phyloP scores from a whole-genome alignment of 1,139 yeast genomes.

The Geotrichum siamense region DNA sequence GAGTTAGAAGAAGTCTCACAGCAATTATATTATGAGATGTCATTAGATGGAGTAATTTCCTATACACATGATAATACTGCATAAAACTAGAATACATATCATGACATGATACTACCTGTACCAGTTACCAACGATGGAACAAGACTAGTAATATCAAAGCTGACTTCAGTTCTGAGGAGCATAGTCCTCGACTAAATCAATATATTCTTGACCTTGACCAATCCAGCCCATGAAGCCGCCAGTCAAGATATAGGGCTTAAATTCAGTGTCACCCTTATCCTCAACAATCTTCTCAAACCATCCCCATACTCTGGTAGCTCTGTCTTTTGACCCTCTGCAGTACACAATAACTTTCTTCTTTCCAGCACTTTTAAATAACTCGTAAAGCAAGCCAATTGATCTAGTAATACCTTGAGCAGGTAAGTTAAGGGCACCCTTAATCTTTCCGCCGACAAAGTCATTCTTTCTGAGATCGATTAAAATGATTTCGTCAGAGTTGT shows the following conservation, averaged over 20 bases:
- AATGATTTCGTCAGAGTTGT: slow-evolving; percentile 18
- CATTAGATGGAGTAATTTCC: too few species aligned
- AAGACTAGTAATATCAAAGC: background rate
- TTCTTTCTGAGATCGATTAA: slow-evolving; percentile 25
- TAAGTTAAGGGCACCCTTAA: slow-evolving; percentile 25
- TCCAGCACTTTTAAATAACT: slow-evolving; percentile 22
- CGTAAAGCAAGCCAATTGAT: slow-evolving; percentile 23
- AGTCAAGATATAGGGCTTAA: slow-evolving; percentile 21
- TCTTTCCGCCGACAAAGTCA: slow-evolving; percentile 26
- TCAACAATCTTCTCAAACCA: slow-evolving; percentile 24
- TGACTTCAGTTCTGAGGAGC: slow-evolving; percentile 9
- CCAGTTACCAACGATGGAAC: too few species aligned
- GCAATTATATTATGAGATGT: too few species aligned
- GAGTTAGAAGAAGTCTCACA: too few species aligned
- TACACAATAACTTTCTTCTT: slow-evolving; percentile 23
- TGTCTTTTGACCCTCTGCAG: slow-evolving; percentile 24
- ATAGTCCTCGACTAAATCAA: slow-evolving; percentile 23
- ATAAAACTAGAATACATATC: too few species aligned
- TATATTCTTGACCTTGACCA: slow-evolving; percentile 22
- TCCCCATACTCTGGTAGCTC: slow-evolving; percentile 26
- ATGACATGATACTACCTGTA: too few species aligned
- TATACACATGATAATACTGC: too few species aligned
- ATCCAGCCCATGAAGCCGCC: slow-evolving; percentile 27
- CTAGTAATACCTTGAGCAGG: slow-evolving; percentile 26
- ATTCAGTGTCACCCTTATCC: slow-evolving; percentile 17